A percentile compares a stretch with the other conserved stretches of the same genome.
These are phyloP conservation scores for Sabuloglossum arenarium DNA, from an alignment of 495 filamentous ascomycete genomes.

Conservation along the genomic window DNA sequence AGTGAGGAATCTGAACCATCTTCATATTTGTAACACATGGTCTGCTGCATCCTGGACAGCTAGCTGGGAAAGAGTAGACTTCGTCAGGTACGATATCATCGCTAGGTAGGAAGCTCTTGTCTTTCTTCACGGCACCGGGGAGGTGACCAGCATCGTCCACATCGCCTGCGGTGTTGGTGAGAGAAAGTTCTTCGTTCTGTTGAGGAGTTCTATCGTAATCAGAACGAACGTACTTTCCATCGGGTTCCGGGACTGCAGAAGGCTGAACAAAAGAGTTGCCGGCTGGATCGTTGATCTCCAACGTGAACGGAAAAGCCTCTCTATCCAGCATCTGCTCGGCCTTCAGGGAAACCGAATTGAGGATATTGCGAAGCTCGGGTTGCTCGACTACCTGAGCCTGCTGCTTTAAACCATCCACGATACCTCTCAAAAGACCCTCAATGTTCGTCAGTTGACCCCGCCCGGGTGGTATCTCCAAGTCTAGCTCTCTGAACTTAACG, in stretches of 20 bases:
- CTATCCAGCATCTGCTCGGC: conserved; percentile 53
- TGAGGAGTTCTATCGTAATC: conserved; percentile 65
- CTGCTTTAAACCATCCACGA: conserved; percentile 55
- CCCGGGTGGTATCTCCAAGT: conserved; percentile 78
- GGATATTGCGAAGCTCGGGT: conserved; percentile 55
- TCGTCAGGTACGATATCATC: conserved; percentile 73
- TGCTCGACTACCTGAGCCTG: conserved; percentile 45
- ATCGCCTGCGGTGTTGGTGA: conserved; percentile 25
- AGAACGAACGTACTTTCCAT: conserved; percentile 56
- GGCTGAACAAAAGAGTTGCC: conserved; percentile 98
- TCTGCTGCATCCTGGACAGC: conserved; percentile 76
- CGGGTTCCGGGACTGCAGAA: conserved; percentile 36
- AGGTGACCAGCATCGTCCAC: conserved; percentile 13
- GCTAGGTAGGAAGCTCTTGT: conserved; percentile 11
- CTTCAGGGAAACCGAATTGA: conserved; percentile 48
- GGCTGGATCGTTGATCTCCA: conserved; percentile 71
- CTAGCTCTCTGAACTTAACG: conserved; percentile 64
- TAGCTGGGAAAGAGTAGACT: conserved; percentile 74
- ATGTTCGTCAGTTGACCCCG: conserved; percentile 79
- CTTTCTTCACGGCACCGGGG: conserved; percentile 13
- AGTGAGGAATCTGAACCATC: conserved; percentile 89
- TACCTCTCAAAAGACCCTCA: conserved; percentile 61
- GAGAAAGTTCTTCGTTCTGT: conserved; percentile 67
- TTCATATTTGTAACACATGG: conserved; percentile 76
- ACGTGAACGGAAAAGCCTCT: conserved; percentile 63